Evolutionary conservation across 768 basidiomycete genomes (phyloP).

Genomic region (Kwoniella sp.): DNA sequence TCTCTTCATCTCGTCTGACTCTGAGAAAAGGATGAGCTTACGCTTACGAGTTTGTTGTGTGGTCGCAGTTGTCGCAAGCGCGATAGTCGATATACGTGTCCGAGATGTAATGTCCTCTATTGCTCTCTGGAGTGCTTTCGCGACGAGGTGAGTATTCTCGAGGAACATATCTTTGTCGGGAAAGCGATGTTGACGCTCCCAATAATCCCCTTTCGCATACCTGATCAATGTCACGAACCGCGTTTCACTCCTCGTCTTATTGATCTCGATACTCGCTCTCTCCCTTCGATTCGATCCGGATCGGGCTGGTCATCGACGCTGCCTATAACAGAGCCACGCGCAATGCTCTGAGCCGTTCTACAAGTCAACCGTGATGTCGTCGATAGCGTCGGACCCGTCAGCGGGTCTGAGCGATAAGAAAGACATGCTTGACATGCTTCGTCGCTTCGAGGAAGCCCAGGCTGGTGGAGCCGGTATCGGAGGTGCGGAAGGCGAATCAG

Average conservation of each 20-base stretch:
- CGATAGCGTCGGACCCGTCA: constrained; percentile 52
- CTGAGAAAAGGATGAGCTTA: background rate
- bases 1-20: too few species aligned
- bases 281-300: background rate
- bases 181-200: background rate
- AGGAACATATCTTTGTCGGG: too few species aligned
- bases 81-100: constrained; percentile 49
- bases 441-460: constrained; percentile 45
- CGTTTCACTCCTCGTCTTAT: constrained; percentile 1
- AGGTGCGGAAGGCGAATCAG: constrained; percentile 44
- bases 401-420: constrained; percentile 53
- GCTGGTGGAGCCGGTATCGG: constrained; percentile 18
- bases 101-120: constrained; percentile 48
- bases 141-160: constrained; percentile 41
- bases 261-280: background rate
- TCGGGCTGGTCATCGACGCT: background rate
- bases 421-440: constrained; percentile 53
- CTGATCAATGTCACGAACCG: background rate
- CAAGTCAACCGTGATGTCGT: constrained; percentile 38
- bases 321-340: constrained; percentile 33
- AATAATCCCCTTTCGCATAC: background rate
- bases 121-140: constrained; percentile 43
- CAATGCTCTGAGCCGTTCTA: constrained; percentile 54
- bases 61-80: constrained; percentile 41
- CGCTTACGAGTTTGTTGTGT: background rate